Evolutionary conservation across 352 stramenopile species (phyloP).

Genomic region (Globisporangium echinulatum): DNA sequence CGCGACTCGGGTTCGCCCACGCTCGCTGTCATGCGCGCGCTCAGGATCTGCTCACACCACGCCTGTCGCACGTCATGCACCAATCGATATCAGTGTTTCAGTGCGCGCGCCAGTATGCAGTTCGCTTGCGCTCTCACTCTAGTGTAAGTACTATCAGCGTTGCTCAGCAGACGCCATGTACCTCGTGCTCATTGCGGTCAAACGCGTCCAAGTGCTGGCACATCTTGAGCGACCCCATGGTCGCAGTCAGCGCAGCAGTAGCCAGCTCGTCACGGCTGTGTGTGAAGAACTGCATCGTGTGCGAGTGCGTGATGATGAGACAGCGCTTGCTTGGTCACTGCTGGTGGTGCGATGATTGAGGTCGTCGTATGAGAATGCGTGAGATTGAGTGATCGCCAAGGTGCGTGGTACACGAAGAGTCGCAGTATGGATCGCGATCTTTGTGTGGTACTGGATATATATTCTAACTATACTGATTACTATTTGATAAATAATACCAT

Average conservation of each 20-base stretch:
- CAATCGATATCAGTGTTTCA: too few species aligned
- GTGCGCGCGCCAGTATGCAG: too few species aligned
- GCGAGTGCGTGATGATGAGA: background rate
- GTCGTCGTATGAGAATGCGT: background rate
- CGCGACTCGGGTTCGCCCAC: constrained; percentile 51
- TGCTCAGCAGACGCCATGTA: constrained; percentile 2
- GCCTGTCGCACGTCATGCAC: background rate
- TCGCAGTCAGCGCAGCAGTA: constrained; percentile 20
- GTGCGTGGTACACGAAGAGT: too few species aligned
- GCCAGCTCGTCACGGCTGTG: constrained; percentile 24
- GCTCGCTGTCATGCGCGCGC: constrained; percentile 5
- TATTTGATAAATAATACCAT: too few species aligned
- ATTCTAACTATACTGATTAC: too few species aligned
- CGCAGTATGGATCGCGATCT: too few species aligned
- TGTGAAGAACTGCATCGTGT: constrained; percentile 35
- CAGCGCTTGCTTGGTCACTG: background rate
- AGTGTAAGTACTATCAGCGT: background rate
- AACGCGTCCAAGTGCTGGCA: constrained; percentile 17
- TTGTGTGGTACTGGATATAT: too few species aligned
- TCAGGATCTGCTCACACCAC: constrained; percentile 9
- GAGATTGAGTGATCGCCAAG: background rate
- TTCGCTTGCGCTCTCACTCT: background rate
- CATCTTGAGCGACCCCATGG: constrained; percentile 29
- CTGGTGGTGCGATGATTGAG: background rate
- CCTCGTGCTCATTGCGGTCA: constrained; percentile 25